phyloP scores from a whole-genome alignment of 148 eudicot genomes.

The Chenopodium berlandieri region DNA sequence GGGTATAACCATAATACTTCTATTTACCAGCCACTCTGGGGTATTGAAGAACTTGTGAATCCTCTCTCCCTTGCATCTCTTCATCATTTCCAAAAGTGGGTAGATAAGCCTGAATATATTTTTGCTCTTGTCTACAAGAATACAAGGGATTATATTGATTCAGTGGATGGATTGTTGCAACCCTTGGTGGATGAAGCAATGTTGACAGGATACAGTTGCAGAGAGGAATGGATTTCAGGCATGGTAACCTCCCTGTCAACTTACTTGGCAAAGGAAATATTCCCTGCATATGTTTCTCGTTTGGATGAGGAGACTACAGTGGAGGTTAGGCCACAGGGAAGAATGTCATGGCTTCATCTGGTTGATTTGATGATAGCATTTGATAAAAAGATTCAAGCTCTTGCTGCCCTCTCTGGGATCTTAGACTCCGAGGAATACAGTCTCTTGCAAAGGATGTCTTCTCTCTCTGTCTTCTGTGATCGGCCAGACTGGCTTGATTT shows the following conservation, averaged over 20 bases:
- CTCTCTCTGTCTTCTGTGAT: slow-evolving; percentile 79
- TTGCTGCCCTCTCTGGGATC: slow-evolving; percentile 63
- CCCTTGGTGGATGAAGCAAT: slow-evolving; percentile 94
- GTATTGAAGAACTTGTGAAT: slow-evolving; percentile 89
- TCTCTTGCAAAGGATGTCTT: slow-evolving; percentile 59
- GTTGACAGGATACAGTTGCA: slow-evolving; percentile 87
- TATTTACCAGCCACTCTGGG: slow-evolving; percentile 87
- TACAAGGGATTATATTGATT: slow-evolving; percentile 78
- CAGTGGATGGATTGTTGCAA: slow-evolving; percentile 88
- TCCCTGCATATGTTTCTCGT: slow-evolving; percentile 57
- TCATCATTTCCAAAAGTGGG: slow-evolving; percentile 84
- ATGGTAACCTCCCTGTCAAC: slow-evolving; percentile 77
- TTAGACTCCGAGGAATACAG: slow-evolving; percentile 55
- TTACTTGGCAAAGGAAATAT: slow-evolving; percentile 82
- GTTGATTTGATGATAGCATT: slow-evolving; percentile 86
- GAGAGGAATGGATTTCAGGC: slow-evolving; percentile 96
- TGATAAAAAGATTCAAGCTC: slow-evolving; percentile 66
- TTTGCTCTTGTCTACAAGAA: slow-evolving; percentile 91
- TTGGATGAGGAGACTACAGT: slow-evolving; percentile 53
- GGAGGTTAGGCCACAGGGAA: slow-evolving; percentile 49
- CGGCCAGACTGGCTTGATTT: slow-evolving; percentile 94
- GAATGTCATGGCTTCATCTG: slow-evolving; percentile 72
- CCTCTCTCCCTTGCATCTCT: slow-evolving; percentile 73
- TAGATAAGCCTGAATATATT: slow-evolving; percentile 80
- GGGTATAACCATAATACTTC: slow-evolving; percentile 52